phyloP scores from a whole-genome alignment of 192 early-diverging fungal species.

The Globomyces pollinis-pini region DNA sequence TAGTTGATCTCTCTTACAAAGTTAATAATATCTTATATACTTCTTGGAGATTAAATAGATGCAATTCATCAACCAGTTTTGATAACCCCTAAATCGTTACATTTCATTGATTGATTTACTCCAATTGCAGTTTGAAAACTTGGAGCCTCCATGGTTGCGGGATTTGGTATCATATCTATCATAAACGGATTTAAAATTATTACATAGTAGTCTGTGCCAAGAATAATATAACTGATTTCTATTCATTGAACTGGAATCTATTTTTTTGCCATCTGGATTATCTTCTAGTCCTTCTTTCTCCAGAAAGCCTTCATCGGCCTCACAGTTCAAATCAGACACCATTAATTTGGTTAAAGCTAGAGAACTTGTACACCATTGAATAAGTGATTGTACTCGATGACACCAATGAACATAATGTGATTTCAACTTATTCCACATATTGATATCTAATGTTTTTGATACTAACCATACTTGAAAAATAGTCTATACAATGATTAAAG shows the following conservation, averaged over 20 bases:
- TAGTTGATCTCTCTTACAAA: not conserved
- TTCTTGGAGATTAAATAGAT: conserved; percentile 16
- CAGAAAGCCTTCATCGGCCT: no score
- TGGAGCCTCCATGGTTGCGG: conserved; percentile 36
- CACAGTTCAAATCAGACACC: no score
- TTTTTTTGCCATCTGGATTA: no score
- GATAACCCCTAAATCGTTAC: conserved; percentile 49
- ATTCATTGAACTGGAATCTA: no score
- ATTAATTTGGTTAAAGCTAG: conserved; percentile 65
- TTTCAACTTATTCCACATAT: conserved; percentile 67
- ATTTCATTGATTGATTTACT: no score
- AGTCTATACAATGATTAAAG: no score
- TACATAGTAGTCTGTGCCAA: conserved; percentile 14
- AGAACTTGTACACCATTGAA: conserved; percentile 66
- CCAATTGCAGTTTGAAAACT: conserved; percentile 32
- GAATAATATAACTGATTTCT: not conserved
- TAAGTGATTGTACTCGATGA: conserved; percentile 60
- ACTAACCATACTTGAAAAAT: conserved; percentile 74
- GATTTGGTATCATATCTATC: conserved; percentile 40
- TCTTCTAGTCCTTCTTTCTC: no score
- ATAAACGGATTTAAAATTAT: not conserved
- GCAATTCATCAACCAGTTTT: conserved; percentile 41
- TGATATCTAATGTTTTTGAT: conserved; percentile 52
- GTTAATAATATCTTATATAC: not conserved
- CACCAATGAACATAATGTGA: conserved; percentile 54